Evolutionary conservation across 2,329 filamentous ascomycete species (phyloP).

Genomic region (Erysiphe neolycopersici): DNA sequence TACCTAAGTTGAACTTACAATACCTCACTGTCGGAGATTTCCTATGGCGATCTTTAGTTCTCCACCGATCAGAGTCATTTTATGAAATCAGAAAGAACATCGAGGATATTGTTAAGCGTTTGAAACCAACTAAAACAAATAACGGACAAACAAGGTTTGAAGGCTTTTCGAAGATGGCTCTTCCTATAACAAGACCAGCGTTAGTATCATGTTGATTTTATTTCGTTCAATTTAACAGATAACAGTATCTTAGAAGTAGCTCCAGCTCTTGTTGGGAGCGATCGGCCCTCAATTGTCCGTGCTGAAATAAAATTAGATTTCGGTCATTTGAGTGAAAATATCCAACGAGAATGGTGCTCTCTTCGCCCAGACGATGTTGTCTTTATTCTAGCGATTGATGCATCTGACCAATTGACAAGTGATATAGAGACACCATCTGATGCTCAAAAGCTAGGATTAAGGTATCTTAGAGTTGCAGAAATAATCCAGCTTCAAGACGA

Average conservation of each 20-base stretch:
- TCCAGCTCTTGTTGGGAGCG: slow-evolving; percentile 57
- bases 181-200: slow-evolving; percentile 62
- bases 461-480: slow-evolving; percentile 54
- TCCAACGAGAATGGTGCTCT: slow-evolving; percentile 72
- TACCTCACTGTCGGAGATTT: slow-evolving; percentile 92
- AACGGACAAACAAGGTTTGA: slow-evolving; percentile 46
- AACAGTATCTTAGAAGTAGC: slow-evolving; percentile 52
- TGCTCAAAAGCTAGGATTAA: slow-evolving; percentile 37
- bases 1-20: slow-evolving; percentile 86
- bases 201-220: slow-evolving; percentile 7
- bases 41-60: slow-evolving; percentile 73
- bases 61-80: slow-evolving; percentile 78
- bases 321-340: slow-evolving; percentile 44
- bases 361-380: slow-evolving; percentile 70
- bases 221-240: slow-evolving; percentile 3
- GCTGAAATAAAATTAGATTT: slow-evolving; percentile 73
- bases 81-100: slow-evolving; percentile 85
- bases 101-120: slow-evolving; percentile 50
- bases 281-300: slow-evolving; percentile 57
- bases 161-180: slow-evolving; percentile 75
- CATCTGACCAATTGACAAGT: slow-evolving; percentile 26
- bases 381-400: slow-evolving; percentile 56
- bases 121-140: slow-evolving; percentile 40
- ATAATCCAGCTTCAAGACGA: slow-evolving; percentile 71
- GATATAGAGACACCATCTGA: slow-evolving; percentile 22